Base-by-base conservation (phyloP, 176 grass and related monocot species). In the Carex scoparia region DNA sequence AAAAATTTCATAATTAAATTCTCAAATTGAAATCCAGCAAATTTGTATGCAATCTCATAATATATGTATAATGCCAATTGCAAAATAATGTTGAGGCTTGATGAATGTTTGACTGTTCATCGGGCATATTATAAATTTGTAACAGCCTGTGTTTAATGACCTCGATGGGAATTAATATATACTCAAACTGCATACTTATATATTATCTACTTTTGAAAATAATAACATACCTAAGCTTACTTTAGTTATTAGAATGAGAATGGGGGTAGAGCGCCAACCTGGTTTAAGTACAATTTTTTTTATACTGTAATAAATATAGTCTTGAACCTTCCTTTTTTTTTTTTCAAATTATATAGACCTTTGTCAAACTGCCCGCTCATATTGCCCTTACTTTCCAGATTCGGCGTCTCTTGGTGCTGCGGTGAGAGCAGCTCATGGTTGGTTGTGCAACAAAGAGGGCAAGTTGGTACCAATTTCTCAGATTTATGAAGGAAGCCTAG, bases 381-480 rank as follows among this genome's bases (percentile, higher is more conserved):
- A 2, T 1, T 75, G 9, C 44, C 49, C 64, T 1, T 51, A 53
- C 79, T 69, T 75, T 79, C 19, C 85, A 99, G 96, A 99, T 89
- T 95, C 93, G 2, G 96, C 96, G 37, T 99, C 96, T 0, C 85
- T 95, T 51, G 96, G 93, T 0, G 96, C 96, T 2, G 96, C 96
- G 0, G 70, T 98, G 15, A 89, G 96, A 87, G 93, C 91, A 5
- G 96, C 96, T 84, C 96, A 95, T 65, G 96, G 96, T 30, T 95
- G 96, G 96, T 68, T 98, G 30, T 95, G 96, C 81, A 86, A 95
- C 32, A 68, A 89, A 56, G 88, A 89, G 91, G 90, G 96, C 18
- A 58, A 85, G 16, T 99, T 94, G 7, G 61, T 95, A 27, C 93
- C 90, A 49, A 91, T 99, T 83, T 94, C 91, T 4, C 73, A 82